Evolutionary conservation across 176 grass and related monocot species (phyloP).

Genomic region (Dendrocalamus sinicus): DNA sequence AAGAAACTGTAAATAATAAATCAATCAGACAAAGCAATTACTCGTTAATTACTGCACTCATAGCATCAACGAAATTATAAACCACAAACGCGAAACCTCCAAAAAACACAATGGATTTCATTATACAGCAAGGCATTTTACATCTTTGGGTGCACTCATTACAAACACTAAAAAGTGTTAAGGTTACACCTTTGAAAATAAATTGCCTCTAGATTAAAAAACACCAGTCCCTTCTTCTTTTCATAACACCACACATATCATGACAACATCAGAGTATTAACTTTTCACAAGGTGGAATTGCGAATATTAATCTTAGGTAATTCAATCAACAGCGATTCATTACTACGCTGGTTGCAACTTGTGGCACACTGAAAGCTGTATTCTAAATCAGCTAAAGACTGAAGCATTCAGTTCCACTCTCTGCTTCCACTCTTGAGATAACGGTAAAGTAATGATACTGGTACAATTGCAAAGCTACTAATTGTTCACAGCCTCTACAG

Average conservation of each 20-base stretch:
- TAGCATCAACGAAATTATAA: neutral
- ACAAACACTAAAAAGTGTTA: constrained; percentile 14
- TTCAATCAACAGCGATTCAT: neutral
- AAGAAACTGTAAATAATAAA: constrained; percentile 54
- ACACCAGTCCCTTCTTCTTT: neutral
- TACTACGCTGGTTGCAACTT: neutral
- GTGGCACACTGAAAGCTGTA: neutral
- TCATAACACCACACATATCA: neutral
- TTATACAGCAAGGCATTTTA: neutral
- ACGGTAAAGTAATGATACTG: neutral
- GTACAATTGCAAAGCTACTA: neutral
- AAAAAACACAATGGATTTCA: neutral
- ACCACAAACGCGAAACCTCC: neutral
- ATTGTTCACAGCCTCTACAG: neutral
- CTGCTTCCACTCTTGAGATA: neutral
- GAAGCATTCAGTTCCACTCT: neutral
- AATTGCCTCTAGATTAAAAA: constrained; percentile 25
- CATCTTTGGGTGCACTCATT: neutral
- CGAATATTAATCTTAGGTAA: neutral
- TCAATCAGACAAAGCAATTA: neutral
- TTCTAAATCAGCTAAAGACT: neutral
- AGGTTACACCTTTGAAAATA: neutral
- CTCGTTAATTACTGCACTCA: neutral
- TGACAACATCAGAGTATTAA: neutral
- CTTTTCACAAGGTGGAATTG: neutral